Evolutionary conservation across 2,329 filamentous ascomycete species (phyloP).

Genomic region (Trichoderma breve): DNA sequence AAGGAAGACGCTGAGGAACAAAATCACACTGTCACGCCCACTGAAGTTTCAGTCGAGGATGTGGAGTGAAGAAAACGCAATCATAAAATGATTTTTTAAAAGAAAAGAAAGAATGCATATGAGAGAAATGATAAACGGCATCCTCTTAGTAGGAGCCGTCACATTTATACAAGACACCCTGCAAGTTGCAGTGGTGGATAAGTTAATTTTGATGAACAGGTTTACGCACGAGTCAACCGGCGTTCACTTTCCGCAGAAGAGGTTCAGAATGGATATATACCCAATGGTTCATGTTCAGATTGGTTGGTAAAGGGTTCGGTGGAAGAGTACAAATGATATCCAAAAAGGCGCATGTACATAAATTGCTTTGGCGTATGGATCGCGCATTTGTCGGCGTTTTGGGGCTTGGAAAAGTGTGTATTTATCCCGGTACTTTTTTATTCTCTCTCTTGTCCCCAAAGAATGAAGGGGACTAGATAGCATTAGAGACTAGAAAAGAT

Average conservation of each 20-base stretch:
- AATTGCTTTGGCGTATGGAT: neutral
- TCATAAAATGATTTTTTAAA: constrained; percentile 2
- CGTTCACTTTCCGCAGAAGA: neutral
- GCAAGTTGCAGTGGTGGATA: constrained; percentile 20
- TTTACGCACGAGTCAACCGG: constrained; percentile 20
- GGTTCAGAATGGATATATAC: constrained; percentile 4
- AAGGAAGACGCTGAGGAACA: constrained; percentile 31
- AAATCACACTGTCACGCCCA: constrained; percentile 24
- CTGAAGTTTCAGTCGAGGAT: constrained; percentile 35
- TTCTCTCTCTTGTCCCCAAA: constrained; percentile 22
- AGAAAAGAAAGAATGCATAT: neutral
- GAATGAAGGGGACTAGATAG: constrained; percentile 22
- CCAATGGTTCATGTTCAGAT: neutral
- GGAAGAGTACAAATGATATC: neutral
- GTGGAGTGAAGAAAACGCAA: constrained; percentile 21
- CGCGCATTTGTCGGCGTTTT: constrained; percentile 18
- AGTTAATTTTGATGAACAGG: constrained; percentile 25
- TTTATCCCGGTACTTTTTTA: constrained; percentile 5
- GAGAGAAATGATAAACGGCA: neutral
- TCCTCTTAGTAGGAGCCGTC: constrained; percentile 9
- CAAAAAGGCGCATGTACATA: neutral
- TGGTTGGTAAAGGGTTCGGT: neutral
- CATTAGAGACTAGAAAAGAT: constrained; percentile 15
- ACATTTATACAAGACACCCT: neutral
- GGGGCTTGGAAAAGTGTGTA: constrained; percentile 23